Evolutionary conservation across 2,329 filamentous ascomycete genomes (phyloP).

Genomic region (Penicillium hesseltinei): DNA sequence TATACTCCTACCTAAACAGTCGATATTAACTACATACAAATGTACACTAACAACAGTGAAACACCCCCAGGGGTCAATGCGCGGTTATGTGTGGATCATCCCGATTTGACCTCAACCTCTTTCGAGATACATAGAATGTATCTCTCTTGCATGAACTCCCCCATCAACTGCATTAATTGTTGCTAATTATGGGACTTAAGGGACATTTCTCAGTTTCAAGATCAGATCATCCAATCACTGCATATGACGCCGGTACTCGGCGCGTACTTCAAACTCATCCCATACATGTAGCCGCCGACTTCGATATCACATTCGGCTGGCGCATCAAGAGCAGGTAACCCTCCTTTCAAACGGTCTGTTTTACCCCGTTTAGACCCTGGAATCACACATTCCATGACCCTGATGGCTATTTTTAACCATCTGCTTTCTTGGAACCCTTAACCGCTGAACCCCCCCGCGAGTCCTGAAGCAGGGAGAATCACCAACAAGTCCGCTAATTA

Average conservation of each 20-base stretch:
- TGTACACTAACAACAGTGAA: neutral
- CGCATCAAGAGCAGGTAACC: constrained; percentile 6
- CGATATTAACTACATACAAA: neutral
- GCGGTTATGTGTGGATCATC: neutral
- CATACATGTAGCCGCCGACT: constrained; percentile 26
- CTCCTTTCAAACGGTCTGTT: neutral
- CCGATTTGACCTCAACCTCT: neutral
- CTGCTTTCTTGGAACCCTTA: constrained; percentile 8
- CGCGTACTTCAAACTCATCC: constrained; percentile 23
- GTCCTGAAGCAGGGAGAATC: constrained; percentile 20
- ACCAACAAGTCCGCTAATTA: constrained; percentile 24
- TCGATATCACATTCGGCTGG: constrained; percentile 18
- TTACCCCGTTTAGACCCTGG: neutral
- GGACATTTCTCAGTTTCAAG: constrained; percentile 15
- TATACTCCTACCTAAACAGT: neutral
- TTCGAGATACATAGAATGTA: neutral
- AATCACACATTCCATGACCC: constrained; percentile 12
- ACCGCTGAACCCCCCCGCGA: constrained; percentile 20
- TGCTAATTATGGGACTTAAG: constrained; percentile 30
- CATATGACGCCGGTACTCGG: constrained; percentile 18
- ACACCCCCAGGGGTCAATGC: constrained; percentile 3
- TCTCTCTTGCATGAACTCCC: constrained; percentile 1
- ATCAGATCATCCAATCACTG: neutral
- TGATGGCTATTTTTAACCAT: constrained; percentile 25
- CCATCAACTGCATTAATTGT: constrained; percentile 6